Base-by-base conservation (phyloP, 1,284 basidiomycete genomes). In the Ganoderma lucidum region DNA sequence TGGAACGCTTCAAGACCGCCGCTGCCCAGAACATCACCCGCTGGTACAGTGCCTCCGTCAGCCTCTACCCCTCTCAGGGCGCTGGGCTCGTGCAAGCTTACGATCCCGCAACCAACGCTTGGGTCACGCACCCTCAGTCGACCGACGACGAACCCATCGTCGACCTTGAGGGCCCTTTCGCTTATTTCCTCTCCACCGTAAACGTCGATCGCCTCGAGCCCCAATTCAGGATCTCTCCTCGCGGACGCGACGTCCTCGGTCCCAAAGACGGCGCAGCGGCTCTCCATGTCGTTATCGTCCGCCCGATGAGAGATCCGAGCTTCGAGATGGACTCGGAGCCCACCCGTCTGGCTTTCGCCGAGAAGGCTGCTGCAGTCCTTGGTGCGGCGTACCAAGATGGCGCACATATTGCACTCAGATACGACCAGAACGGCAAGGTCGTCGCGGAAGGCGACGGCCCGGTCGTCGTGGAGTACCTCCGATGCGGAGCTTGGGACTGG, bases 1-100 rank as follows among this genome's bases (percentile, higher is more conserved):
- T 96, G 39, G 94, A 96, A 75, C 87, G 96, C 68, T 97, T 94
- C 84, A 94, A 96, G 80, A 80, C 93, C 42, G 96, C 97, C 2
- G 96, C 96, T 2, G 81, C 84, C 72, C 81, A 88, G 75, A 98
- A 98, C 78, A 87, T 89, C 65, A 84, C 84, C 9, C 86, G 86
- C 39, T 96, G 95, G 92, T 95, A 91, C 78, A 75, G 82, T 30
- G 90, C 91, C 19, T 77, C 75, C n/a, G 87, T 90, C 59, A 86
- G 79, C 62, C 85, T 97, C 67, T 75, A 87, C 53, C 87, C 89
- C 42, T 67, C 76, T 12, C 69, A 80, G 19, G 64, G 70, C 39
- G 75, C 79, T 55, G 77, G 80, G n/a, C 79, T 83, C 39, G 85
- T 92, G 35, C 79, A 87, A 66, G 81, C 88, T 23, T 97, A 94